phyloP scores from a whole-genome alignment of 2,329 filamentous ascomycete species.

The Penicillium sp. region DNA sequence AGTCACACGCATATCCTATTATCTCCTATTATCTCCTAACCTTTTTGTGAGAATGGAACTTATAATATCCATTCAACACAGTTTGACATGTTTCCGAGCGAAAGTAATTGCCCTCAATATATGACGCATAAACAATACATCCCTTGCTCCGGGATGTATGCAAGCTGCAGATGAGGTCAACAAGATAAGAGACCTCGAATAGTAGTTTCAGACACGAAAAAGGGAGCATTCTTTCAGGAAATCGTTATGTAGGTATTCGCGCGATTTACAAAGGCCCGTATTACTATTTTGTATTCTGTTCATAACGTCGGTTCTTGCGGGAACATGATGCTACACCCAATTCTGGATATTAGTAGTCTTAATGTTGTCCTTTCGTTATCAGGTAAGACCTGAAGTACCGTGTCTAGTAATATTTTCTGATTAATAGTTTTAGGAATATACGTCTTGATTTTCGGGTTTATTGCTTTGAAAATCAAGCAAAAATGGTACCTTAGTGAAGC shows the following conservation, averaged over 20 bases:
- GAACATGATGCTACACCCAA: slow-evolving; percentile 36
- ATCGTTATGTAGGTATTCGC: neutral
- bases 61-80: neutral
- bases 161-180: neutral
- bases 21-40: neutral
- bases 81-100: too few species aligned
- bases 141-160: neutral
- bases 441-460: slow-evolving; percentile 34
- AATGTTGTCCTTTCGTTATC: slow-evolving; percentile 37
- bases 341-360: slow-evolving; percentile 37
- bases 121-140: neutral
- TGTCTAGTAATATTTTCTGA: slow-evolving; percentile 1
- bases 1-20: neutral
- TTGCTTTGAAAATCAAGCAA: slow-evolving; percentile 41
- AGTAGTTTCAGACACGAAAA: neutral
- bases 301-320: neutral
- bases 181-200: neutral
- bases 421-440: slow-evolving; percentile 31
- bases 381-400: slow-evolving; percentile 22
- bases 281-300: neutral
- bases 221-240: neutral
- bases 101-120: neutral
- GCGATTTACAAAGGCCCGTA: neutral
- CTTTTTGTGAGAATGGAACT: too few species aligned
- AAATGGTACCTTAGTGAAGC: slow-evolving; percentile 44